Conservation (phyloP, 108 stramenopile species). For the Parmales sp. region DNA sequence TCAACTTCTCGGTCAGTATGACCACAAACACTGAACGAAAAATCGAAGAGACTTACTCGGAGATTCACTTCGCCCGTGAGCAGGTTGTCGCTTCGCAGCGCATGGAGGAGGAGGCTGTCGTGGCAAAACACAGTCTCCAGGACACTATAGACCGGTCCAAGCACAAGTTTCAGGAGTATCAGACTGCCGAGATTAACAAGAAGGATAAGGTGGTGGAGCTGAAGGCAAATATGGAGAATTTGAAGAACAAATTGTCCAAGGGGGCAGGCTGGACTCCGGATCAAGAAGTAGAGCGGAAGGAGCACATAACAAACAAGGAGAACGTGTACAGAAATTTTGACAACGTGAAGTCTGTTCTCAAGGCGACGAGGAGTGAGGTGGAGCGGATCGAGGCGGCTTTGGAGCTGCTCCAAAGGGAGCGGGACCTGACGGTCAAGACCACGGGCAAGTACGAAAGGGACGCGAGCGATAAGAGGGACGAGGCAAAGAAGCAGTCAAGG, state of each 20-base stretch:
- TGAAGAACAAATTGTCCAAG: neutral
- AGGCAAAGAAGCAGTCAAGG: slow-evolving; percentile 12
- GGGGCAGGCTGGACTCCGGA: neutral
- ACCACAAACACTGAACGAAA: neutral
- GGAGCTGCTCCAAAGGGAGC: neutral
- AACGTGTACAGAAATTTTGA: slow-evolving; percentile 9
- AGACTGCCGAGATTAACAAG: neutral
- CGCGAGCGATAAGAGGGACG: neutral
- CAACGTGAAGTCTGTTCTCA: slow-evolving; percentile 3
- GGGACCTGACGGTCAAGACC: neutral
- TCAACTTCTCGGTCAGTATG: neutral
- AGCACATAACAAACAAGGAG: neutral
- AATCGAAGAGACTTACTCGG: slow-evolving; percentile 1
- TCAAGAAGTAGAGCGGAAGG: neutral
- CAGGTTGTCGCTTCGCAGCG: neutral
- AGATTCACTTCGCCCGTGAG: neutral
- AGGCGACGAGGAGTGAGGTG: neutral
- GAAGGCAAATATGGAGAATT: neutral
- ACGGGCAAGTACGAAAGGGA: slow-evolving; percentile 3
- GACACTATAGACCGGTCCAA: neutral
- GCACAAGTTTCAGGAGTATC: neutral
- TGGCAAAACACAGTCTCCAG: neutral
- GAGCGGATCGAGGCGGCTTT: neutral
- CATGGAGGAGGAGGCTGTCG: neutral
- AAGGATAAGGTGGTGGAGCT: slow-evolving; percentile 9